Conservation (phyloP, 352 stramenopile genomes). For the Globisporangium nagaii region DNA sequence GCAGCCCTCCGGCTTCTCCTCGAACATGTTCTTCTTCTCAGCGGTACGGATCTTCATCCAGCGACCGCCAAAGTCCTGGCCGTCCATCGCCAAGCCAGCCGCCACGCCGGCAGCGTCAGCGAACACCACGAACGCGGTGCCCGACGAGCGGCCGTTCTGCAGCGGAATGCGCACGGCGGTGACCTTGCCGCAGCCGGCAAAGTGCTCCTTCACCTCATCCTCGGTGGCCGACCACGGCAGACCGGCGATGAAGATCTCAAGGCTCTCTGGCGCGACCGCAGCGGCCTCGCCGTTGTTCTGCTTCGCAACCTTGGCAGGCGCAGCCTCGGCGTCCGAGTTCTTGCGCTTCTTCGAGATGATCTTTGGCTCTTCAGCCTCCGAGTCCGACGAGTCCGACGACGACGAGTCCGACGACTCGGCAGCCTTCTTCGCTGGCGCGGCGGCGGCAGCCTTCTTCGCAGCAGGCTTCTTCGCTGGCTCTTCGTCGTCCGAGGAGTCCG, state of each 20-base stretch:
- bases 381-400: constrained; percentile 22
- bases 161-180: constrained; percentile 79
- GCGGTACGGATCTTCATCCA: constrained; percentile 95
- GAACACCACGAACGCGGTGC: constrained; percentile 96
- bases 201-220: constrained; percentile 93
- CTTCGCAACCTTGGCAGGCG: constrained; percentile 66
- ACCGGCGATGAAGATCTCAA: constrained; percentile 89
- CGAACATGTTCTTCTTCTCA: constrained; percentile 80
- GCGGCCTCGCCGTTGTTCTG: constrained; percentile 59
- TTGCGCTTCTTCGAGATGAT: constrained; percentile 83
- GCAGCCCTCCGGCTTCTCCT: constrained; percentile 93
- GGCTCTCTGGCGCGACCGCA: constrained; percentile 43
- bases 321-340: constrained; percentile 62
- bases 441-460: constrained; percentile 22
- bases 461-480: constrained; percentile 26
- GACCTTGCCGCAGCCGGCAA: constrained; percentile 90
- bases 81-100: constrained; percentile 89
- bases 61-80: constrained; percentile 89
- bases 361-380: constrained; percentile 52
- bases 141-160: constrained; percentile 87
- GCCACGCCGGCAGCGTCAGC: constrained; percentile 52
- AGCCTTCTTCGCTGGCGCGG: constrained; percentile 22
- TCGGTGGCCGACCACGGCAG: constrained; percentile 94
- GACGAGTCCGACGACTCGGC: constrained; percentile 26
- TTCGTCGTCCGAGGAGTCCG: constrained; percentile 61